These are phyloP conservation scores for Zoysia japonica DNA, from an alignment of 176 grass and related monocot genomes.

Conservation along the genomic window DNA sequence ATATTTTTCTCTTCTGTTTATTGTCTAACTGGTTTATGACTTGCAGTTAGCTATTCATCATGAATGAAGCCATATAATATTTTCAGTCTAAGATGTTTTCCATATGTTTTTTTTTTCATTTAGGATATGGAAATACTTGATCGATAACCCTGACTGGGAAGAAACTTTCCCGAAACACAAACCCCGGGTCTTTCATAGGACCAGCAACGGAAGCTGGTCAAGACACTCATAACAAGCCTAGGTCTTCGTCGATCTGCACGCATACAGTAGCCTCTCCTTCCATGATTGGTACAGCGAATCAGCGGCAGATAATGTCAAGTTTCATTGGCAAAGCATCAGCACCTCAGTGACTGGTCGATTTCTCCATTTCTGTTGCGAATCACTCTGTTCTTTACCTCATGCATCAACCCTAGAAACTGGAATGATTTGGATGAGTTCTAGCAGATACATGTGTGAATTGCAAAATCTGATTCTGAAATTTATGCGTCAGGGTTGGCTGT, in stretches of 20 bases:
- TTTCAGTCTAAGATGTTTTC: not conserved
- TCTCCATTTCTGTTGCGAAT: not conserved
- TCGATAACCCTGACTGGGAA: constrained; percentile 78
- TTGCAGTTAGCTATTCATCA: not conserved
- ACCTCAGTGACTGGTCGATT: not conserved
- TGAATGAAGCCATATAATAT: not conserved
- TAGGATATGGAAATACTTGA: constrained; percentile 82
- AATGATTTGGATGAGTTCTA: not conserved
- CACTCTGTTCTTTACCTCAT: not conserved
- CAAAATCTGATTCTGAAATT: not conserved
- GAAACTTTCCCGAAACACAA: constrained; percentile 55
- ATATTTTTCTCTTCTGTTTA: not conserved
- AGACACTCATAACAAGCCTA: constrained; percentile 37
- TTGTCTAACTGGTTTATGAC: not conserved
- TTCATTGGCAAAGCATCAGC: not conserved
- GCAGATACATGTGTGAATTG: not conserved
- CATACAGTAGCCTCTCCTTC: not conserved
- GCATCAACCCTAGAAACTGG: not conserved
- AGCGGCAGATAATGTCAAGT: not conserved
- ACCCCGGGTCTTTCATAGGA: constrained; percentile 65
- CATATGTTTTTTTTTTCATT: constrained; percentile 23
- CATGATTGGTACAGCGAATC: not conserved
- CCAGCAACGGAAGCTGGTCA: constrained; percentile 57
- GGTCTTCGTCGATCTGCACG: not conserved
- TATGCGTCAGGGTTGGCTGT: not conserved